Percentiles rank a stretch among this genome's conserved stretches.
These are phyloP conservation scores for Aspergillus sp. DNA, from an alignment of 2,329 filamentous ascomycete genomes.

Conservation along the genomic window DNA sequence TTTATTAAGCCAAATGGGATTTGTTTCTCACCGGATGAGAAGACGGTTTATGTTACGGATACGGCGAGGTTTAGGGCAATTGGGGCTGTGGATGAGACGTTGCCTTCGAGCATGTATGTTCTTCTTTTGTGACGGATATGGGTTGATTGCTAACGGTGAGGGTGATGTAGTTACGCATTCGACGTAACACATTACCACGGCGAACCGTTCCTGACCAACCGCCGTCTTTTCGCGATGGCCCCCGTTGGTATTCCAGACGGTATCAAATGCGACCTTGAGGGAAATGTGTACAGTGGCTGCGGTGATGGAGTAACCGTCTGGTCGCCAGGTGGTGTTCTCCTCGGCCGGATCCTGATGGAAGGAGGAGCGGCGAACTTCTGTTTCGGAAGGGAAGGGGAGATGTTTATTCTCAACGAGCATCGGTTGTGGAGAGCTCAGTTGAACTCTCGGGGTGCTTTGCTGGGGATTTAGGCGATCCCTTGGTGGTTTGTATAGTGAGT, in stretches of 20 bases:
- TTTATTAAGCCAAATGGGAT: constrained; percentile 39
- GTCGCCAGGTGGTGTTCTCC: constrained; percentile 40
- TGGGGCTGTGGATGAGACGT: constrained; percentile 10
- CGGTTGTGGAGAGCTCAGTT: constrained; percentile 40
- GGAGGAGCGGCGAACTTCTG: constrained; percentile 44
- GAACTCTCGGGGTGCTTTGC: not conserved
- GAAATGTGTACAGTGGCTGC: constrained; percentile 51
- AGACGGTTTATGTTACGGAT: constrained; percentile 36
- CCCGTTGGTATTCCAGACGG: constrained; percentile 40
- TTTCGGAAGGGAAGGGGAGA: constrained; percentile 33
- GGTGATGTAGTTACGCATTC: constrained; percentile 37
- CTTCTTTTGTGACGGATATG: not conserved
- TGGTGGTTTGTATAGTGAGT: not conserved
- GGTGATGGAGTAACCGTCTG: constrained; percentile 51
- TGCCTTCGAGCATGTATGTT: constrained; percentile 22
- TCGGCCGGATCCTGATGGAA: constrained; percentile 52
- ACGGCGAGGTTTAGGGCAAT: constrained; percentile 25
- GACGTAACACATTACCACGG: constrained; percentile 35
- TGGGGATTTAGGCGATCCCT: not conserved
- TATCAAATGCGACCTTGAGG: constrained; percentile 45
- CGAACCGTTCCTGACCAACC: constrained; percentile 41
- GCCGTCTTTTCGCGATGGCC: constrained; percentile 47
- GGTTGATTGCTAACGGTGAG: not conserved
- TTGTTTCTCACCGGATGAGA: constrained; percentile 35
- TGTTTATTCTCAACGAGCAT: constrained; percentile 41